A percentile compares a stretch with the other conserved stretches of the same genome.
These are phyloP conservation scores for Metschnikowia colocasiae DNA, from an alignment of 805 yeast genomes.

Conservation along the genomic window DNA sequence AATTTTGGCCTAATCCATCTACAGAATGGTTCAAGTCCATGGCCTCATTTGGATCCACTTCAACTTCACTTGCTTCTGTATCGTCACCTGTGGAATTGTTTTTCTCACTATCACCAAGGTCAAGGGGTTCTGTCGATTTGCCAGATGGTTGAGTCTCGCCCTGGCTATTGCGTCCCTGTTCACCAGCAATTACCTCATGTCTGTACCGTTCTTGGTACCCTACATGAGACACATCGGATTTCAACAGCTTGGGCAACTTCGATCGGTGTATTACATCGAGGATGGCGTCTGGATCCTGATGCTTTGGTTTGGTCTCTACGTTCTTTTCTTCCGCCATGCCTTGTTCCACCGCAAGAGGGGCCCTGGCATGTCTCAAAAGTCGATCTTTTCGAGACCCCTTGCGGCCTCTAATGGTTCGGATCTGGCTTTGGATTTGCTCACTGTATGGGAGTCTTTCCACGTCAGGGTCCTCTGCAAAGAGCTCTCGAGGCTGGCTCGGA, in stretches of 20 bases:
- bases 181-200: background rate
- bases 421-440: background rate
- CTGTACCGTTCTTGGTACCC: slow-evolving; percentile 4
- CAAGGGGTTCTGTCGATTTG: background rate
- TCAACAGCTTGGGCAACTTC: background rate
- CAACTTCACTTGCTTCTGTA: background rate
- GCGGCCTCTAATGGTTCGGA: background rate
- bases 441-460: background rate
- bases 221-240: slow-evolving; percentile 1
- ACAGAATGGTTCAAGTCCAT: too few relatives aligned
- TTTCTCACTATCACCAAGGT: background rate
- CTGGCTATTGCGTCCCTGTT: background rate
- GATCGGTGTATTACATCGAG: background rate
- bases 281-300: background rate
- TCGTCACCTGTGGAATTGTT: background rate
- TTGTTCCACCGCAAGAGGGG: background rate
- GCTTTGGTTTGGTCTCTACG: background rate
- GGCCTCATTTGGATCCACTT: too few relatives aligned
- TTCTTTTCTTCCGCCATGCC: background rate
- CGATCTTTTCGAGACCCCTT: background rate
- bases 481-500: background rate
- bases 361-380: background rate
- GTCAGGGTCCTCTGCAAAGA: background rate
- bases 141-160: background rate
- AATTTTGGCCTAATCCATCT: too few relatives aligned